Conservation (phyloP, 257 asterid genomes). For the Przewalskia tangutica region DNA sequence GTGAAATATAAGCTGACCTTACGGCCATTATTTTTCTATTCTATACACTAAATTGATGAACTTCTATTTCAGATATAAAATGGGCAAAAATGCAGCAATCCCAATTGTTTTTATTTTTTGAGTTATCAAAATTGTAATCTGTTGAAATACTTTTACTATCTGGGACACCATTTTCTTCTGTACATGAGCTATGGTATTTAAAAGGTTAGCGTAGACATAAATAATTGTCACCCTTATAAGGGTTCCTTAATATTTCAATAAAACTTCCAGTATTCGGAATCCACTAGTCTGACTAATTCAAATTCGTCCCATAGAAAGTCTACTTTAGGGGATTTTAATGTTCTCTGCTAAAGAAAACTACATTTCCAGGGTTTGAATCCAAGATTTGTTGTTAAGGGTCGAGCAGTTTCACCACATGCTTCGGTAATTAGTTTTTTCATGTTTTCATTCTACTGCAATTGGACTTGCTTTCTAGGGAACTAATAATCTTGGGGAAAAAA, state of each 20-base stretch:
- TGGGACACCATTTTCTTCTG: neutral
- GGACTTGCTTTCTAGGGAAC: neutral
- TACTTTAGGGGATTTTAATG: too few species aligned
- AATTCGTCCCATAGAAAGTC: too few species aligned
- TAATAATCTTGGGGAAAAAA: neutral
- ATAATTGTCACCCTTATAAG: neutral
- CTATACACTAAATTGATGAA: neutral
- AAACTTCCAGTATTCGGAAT: neutral
- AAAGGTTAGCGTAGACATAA: neutral
- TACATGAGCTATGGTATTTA: neutral
- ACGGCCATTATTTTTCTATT: neutral
- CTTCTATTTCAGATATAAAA: neutral
- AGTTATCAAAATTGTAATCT: neutral
- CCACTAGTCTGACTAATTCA: too few species aligned
- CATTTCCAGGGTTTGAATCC: too few species aligned
- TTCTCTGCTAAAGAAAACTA: too few species aligned
- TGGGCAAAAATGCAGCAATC: neutral
- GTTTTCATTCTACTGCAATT: neutral
- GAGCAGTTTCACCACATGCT: too few species aligned
- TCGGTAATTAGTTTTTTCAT: neutral
- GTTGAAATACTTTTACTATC: neutral
- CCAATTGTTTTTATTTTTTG: neutral
- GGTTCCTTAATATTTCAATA: neutral
- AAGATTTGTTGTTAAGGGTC: too few species aligned
- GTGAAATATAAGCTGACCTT: neutral